Base-by-base conservation (phyloP, 2,329 filamentous ascomycete species). In the Aspergillus candidus region DNA sequence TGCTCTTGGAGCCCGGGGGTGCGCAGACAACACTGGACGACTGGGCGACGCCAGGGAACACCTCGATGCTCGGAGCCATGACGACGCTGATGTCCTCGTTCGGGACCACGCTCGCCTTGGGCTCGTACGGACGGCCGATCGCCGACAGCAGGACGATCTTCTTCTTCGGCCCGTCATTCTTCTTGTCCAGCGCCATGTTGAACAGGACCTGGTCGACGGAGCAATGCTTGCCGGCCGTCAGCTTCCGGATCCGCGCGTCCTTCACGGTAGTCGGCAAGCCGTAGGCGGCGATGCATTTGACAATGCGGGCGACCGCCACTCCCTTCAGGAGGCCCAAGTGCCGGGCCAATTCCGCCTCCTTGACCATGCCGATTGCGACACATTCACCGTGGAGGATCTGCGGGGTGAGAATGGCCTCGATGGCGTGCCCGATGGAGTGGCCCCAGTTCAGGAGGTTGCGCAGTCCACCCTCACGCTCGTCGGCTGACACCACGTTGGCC, bases 121-220 rank as follows among this genome's bases (percentile, higher is more conserved):
- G 84, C 70, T 98, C 93, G 60, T 91, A 71, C 1, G 89, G 94
- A 58, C 84, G 81, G 45, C 93, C 93, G 61, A 98, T 94, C 11
- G 86, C 86, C 1, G 89, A 90, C 10, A 98, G 75, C 6, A 98
- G 78, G 6, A 96, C 91, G 51, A 98, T 86, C 70, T 95, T 97
- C 76, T 98, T 98, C 68, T 91, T 89, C 47, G 80, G 80, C 2
- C 93, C 93, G 35, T 94, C 86, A 54, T 98, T 98, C 75, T 98
- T 98, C 78, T 98, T 98, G 70, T 98, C 93, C 7, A 98, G 85
- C 0, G 86, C 89, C 93, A 98, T 98, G 64, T 94, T 94, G 53
- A 84, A 78, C 44, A 98, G 76, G 40, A 98, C 70, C 31, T 86
- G 78, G 55, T 96, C 87, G 2, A 96, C 87, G 0, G 86, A 84